Evolutionary conservation across 257 asterid species (phyloP).

Genomic region (Primulina tabacum): DNA sequence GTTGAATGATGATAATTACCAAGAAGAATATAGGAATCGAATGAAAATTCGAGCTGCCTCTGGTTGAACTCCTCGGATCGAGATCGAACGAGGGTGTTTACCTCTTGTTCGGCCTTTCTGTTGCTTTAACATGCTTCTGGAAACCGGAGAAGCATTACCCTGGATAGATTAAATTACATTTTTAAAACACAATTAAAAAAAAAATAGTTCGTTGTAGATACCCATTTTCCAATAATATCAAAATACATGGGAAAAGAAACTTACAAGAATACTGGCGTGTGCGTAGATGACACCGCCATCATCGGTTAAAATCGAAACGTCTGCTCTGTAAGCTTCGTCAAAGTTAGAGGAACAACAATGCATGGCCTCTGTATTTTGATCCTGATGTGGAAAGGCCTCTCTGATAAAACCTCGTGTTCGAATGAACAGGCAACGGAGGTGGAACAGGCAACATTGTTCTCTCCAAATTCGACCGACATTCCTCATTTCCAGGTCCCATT

Average conservation of each 20-base stretch:
- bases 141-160: conserved; percentile 79
- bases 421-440: conserved; percentile 51
- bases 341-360: conserved; percentile 41
- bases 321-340: conserved; percentile 80
- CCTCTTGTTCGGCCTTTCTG: conserved; percentile 29
- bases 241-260: conserved; percentile 18
- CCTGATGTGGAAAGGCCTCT: conserved; percentile 21
- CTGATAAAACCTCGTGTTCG: conserved; percentile 23
- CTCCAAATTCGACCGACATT: conserved; percentile 22
- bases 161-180: conserved; percentile 22
- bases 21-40: conserved; percentile 73
- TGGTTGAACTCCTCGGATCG: conserved; percentile 68
- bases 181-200: neutral
- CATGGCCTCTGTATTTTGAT: conserved; percentile 25
- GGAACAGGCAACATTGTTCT: conserved; percentile 42
- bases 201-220: too few relatives aligned
- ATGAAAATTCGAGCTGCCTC: conserved; percentile 76
- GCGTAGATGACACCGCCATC: conserved; percentile 59
- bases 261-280: conserved; percentile 66
- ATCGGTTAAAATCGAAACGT: conserved; percentile 54
- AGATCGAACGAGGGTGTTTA: conserved; percentile 36
- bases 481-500: conserved; percentile 32
- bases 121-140: conserved; percentile 52
- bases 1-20: conserved; percentile 39
- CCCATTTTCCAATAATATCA: neutral